Conservation (phyloP, 2,329 filamentous ascomycete species). For the Helminthosporium solani region DNA sequence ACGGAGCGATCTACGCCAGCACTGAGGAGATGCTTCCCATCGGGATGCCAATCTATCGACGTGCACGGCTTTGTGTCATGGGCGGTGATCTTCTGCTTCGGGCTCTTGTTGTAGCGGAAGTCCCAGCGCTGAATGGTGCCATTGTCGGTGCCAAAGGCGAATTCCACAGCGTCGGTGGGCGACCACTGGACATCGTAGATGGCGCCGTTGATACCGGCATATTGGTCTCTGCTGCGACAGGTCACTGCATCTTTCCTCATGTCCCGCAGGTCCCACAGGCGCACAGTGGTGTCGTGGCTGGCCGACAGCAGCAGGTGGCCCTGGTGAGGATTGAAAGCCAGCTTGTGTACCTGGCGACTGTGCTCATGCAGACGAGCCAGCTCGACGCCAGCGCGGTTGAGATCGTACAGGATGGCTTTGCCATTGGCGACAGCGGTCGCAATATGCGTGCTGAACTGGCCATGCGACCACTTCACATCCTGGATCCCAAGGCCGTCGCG, state of each 20-base stretch:
- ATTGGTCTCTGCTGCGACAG: conserved; percentile 57
- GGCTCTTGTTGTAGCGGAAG: conserved; percentile 56
- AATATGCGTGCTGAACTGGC: conserved; percentile 59
- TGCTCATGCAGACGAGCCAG: conserved; percentile 65
- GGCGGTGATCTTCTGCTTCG: conserved; percentile 61
- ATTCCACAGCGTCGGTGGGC: conserved; percentile 61
- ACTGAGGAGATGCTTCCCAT: conserved; percentile 64
- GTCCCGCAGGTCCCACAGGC: conserved; percentile 64
- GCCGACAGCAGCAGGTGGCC: conserved; percentile 63
- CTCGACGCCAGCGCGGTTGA: conserved; percentile 61
- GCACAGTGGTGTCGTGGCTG: conserved; percentile 64
- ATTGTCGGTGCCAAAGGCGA: conserved; percentile 65
- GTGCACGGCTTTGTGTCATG: conserved; percentile 60
- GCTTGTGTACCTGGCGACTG: conserved; percentile 63
- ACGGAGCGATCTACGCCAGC: conserved; percentile 63
- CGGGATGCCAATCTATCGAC: conserved; percentile 66
- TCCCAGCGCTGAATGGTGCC: conserved; percentile 66
- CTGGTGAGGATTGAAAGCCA: conserved; percentile 64
- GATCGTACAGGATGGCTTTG: conserved; percentile 65
- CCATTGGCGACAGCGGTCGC: conserved; percentile 66
- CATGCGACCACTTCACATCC: conserved; percentile 69
- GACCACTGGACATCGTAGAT: conserved; percentile 67
- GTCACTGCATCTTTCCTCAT: conserved; percentile 53
- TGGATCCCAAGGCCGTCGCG: conserved; percentile 62
- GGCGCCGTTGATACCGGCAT: conserved; percentile 59